These are phyloP conservation scores for Lyophyllum shimeji DNA, from an alignment of 768 basidiomycete species.

Conservation along the genomic window DNA sequence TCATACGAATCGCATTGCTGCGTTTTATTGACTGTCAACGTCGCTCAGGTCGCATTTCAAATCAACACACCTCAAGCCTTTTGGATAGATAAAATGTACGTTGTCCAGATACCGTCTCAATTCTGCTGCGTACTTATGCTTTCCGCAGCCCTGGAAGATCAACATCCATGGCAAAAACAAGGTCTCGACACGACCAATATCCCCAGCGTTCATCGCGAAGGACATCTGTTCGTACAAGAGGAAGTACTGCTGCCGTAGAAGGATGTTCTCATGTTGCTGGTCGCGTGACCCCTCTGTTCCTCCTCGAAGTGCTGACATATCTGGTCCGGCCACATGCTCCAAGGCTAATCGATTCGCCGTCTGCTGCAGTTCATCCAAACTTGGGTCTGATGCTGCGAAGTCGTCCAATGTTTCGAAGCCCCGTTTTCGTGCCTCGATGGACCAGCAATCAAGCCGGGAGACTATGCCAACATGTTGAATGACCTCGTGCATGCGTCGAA, in stretches of 20 bases:
- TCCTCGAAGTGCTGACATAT: not conserved
- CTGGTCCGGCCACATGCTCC: slow-evolving; percentile 15
- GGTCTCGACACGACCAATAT: slow-evolving; percentile 28
- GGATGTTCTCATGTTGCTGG: slow-evolving; percentile 26
- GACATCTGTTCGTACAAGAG: slow-evolving; percentile 25
- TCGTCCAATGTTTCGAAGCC: slow-evolving; percentile 19
- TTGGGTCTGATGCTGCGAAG: slow-evolving; percentile 30
- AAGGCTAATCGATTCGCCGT: slow-evolving; percentile 19
- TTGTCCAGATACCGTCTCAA: slow-evolving; percentile 25
- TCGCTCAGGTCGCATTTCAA: not conserved
- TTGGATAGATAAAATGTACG: slow-evolving; percentile 18
- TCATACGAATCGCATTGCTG: slow-evolving; percentile 24
- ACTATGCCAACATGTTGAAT: slow-evolving; percentile 24
- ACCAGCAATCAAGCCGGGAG: slow-evolving; percentile 26
- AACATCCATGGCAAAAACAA: slow-evolving; percentile 24
- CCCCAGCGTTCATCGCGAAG: slow-evolving; percentile 28
- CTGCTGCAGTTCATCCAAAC: slow-evolving; percentile 17
- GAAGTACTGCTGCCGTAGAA: slow-evolving; percentile 28
- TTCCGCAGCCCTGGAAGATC: slow-evolving; percentile 27
- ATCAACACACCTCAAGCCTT: not conserved
- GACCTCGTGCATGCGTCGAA: slow-evolving; percentile 30
- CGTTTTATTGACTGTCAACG: not conserved
- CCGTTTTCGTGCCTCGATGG: slow-evolving; percentile 7
- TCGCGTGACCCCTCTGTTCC: slow-evolving; percentile 4
- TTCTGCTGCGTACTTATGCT: slow-evolving; percentile 31